Evolutionary conservation across 192 early-diverging fungal genomes (phyloP).

Genomic region (Entrophospora sp.): DNA sequence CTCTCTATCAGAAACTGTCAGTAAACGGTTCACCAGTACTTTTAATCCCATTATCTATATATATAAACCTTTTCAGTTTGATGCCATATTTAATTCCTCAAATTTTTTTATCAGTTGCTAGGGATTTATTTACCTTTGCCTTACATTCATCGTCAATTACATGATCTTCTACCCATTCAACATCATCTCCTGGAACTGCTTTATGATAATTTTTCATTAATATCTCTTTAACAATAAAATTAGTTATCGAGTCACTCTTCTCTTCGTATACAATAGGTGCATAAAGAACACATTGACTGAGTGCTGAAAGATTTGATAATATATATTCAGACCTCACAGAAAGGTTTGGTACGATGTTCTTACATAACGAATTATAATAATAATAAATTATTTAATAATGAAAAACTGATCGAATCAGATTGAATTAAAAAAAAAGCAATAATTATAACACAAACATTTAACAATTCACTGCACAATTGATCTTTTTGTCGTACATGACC

Average conservation of each 20-base stretch:
- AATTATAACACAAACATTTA: conserved; percentile 29
- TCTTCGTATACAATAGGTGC: conserved; percentile 43
- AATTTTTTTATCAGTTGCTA: not conserved
- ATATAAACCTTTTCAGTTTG: conserved; percentile 23
- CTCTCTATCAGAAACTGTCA: conserved; percentile 27
- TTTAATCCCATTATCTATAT: conserved; percentile 49
- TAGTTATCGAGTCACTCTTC: conserved; percentile 37
- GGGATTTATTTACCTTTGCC: conserved; percentile 43
- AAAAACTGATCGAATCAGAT: too few species aligned
- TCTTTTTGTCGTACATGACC: conserved; percentile 45
- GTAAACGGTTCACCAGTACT: conserved; percentile 56
- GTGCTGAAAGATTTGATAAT: conserved; percentile 36
- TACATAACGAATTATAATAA: not conserved
- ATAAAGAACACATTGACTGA: conserved; percentile 55
- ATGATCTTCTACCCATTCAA: conserved; percentile 58
- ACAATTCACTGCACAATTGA: conserved; percentile 36
- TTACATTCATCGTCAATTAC: conserved; percentile 46
- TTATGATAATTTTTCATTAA: conserved; percentile 35
- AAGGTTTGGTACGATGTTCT: conserved; percentile 19
- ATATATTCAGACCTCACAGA: conserved; percentile 26
- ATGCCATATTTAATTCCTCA: not conserved
- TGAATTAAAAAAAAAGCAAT: too few species aligned
- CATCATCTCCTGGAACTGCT: conserved; percentile 27
- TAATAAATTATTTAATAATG: too few species aligned
- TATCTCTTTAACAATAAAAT: conserved; percentile 55